A percentile compares a stretch with the other conserved stretches of the same genome.
These are phyloP conservation scores for Paecilomyces formosus DNA, from an alignment of 2,329 filamentous ascomycete genomes.

Conservation along the genomic window DNA sequence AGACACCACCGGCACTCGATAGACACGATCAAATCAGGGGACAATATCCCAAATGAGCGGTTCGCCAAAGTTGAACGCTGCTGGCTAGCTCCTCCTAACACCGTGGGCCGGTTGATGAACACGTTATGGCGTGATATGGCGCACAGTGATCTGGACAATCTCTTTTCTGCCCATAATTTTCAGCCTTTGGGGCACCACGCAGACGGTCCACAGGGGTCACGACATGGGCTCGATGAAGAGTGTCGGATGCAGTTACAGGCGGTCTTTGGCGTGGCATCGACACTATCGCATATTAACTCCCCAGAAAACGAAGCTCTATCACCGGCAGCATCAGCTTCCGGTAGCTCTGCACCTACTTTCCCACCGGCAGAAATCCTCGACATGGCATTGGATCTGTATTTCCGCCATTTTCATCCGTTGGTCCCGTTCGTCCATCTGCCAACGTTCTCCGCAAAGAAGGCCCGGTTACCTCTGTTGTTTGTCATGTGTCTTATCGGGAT, in stretches of 20 bases:
- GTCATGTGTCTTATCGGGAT: slow-evolving; percentile 49
- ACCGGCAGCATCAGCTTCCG: slow-evolving; percentile 13
- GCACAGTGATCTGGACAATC: slow-evolving; percentile 28
- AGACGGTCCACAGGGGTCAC: slow-evolving; percentile 20
- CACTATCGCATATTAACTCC: slow-evolving; percentile 11
- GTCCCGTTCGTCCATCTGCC: slow-evolving; percentile 48
- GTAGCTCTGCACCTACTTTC: slow-evolving; percentile 28
- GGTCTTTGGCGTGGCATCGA: slow-evolving; percentile 22
- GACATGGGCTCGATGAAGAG: slow-evolving; percentile 34
- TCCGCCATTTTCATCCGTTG: slow-evolving; percentile 47
- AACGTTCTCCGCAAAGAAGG: slow-evolving; percentile 44
- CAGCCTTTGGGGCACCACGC: slow-evolving; percentile 14
- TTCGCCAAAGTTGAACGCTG: slow-evolving; percentile 36
- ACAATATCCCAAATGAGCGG: slow-evolving; percentile 32
- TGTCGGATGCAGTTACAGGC: slow-evolving; percentile 33
- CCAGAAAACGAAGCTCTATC: slow-evolving; percentile 9
- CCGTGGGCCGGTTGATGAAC: slow-evolving; percentile 33
- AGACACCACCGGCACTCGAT: slow-evolving; percentile 14
- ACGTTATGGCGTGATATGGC: slow-evolving; percentile 34
- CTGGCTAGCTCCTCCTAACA: slow-evolving; percentile 33
- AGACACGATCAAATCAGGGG: slow-evolving; percentile 13
- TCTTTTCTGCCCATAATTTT: slow-evolving; percentile 24
- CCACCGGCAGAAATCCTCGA: slow-evolving; percentile 48
- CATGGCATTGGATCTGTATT: slow-evolving; percentile 47
- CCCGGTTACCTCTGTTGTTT: slow-evolving; percentile 40